A percentile compares a stretch with the other conserved stretches of the same genome.
Evolutionary conservation across 2,329 filamentous ascomycete species (phyloP).

Genomic region (Neopestalotiopsis sp.): DNA sequence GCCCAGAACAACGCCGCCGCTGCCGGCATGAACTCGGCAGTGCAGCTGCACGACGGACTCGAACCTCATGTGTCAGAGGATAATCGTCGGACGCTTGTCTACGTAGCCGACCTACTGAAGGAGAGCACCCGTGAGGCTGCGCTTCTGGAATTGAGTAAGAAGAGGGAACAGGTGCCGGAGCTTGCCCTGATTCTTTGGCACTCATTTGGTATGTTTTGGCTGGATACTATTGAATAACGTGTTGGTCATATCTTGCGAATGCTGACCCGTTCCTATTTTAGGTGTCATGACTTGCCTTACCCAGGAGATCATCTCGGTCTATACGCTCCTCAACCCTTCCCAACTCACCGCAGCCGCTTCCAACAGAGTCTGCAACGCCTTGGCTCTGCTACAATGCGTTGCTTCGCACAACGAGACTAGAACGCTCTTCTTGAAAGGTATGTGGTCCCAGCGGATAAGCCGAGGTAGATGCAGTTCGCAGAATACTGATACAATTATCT

Average conservation of each 20-base stretch:
- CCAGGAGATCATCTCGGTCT: slow-evolving; percentile 98
- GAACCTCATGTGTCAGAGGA: slow-evolving; percentile 75
- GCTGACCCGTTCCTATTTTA: slow-evolving; percentile 39
- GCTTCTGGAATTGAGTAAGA: slow-evolving; percentile 95
- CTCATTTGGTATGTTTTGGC: slow-evolving; percentile 78
- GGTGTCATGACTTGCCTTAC: slow-evolving; percentile 97
- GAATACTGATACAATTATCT: slow-evolving; percentile 24
- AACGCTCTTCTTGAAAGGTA: slow-evolving; percentile 91
- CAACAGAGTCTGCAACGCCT: slow-evolving; percentile 95
- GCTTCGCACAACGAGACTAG: slow-evolving; percentile 97
- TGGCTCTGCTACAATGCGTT: slow-evolving; percentile 94
- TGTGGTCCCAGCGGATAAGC: slow-evolving; percentile 24
- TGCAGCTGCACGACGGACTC: slow-evolving; percentile 53
- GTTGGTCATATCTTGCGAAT: slow-evolving; percentile 19
- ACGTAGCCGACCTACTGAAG: slow-evolving; percentile 90
- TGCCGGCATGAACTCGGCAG: slow-evolving; percentile 43
- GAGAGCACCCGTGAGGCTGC: slow-evolving; percentile 87
- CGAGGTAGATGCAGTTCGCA: neutral
- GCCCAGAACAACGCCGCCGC: slow-evolving; percentile 59
- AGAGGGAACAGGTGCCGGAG: slow-evolving; percentile 96
- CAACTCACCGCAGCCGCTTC: slow-evolving; percentile 97
- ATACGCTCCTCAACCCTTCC: slow-evolving; percentile 93
- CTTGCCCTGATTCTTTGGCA: slow-evolving; percentile 97
- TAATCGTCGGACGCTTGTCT: slow-evolving; percentile 89
- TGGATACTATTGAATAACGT: slow-evolving; percentile 18